phyloP scores from a whole-genome alignment of 768 basidiomycete genomes.

The Lactarius vividus region DNA sequence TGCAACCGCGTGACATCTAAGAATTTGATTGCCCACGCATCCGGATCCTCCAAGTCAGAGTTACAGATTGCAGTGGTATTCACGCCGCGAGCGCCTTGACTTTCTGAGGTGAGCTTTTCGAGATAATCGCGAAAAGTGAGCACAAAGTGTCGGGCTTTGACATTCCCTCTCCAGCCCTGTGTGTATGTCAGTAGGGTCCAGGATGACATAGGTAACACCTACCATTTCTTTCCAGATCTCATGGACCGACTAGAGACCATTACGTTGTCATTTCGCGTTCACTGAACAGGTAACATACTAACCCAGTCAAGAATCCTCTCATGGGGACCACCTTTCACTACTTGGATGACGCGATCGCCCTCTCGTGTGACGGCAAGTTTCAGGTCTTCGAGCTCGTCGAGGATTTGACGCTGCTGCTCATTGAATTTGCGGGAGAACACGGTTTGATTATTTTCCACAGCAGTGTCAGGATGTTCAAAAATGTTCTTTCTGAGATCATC shows the following conservation, averaged over 20 bases:
- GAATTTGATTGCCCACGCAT: slow-evolving; percentile 33
- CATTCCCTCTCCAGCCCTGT: slow-evolving; percentile 27
- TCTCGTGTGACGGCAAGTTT: slow-evolving; percentile 23
- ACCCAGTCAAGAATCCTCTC: background rate
- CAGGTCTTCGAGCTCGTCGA: background rate
- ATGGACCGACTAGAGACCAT: background rate
- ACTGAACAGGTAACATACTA: background rate
- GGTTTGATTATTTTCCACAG: slow-evolving; percentile 27
- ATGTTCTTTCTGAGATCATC: slow-evolving; percentile 27
- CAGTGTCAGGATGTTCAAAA: slow-evolving; percentile 27
- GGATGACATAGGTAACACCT: background rate
- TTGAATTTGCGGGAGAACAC: slow-evolving; percentile 6
- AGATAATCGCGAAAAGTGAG: slow-evolving; percentile 35
- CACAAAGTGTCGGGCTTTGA: slow-evolving; percentile 25
- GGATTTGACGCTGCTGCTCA: background rate
- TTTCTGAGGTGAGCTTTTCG: slow-evolving; percentile 25
- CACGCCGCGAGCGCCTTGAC: background rate
- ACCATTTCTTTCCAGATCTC: slow-evolving; percentile 33
- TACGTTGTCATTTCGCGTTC: background rate
- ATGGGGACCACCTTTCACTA: slow-evolving; percentile 30
- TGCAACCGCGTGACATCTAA: slow-evolving; percentile 29
- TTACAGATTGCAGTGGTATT: background rate
- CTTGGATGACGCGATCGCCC: slow-evolving; percentile 17
- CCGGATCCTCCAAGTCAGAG: slow-evolving; percentile 20
- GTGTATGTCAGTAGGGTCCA: background rate